Percentiles rank a stretch among this genome's conserved stretches.
phyloP scores from a whole-genome alignment of 352 stramenopile species.

The Chrysophaeum taylorii region DNA sequence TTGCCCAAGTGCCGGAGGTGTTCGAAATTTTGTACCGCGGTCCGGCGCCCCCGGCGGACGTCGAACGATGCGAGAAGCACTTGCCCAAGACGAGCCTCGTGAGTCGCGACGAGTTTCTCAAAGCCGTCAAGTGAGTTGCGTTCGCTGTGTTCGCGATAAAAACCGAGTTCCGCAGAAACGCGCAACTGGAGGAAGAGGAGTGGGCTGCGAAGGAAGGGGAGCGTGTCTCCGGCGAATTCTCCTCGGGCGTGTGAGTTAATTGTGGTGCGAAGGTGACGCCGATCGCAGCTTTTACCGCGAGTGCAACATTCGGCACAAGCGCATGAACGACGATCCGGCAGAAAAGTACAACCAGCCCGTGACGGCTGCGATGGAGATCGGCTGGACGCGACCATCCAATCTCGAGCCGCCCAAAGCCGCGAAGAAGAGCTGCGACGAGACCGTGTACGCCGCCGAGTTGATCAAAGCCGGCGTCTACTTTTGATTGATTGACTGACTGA shows the following conservation, averaged over 20 bases:
- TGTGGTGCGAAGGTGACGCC: no score
- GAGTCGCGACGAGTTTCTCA: no score
- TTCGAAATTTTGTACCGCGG: neutral
- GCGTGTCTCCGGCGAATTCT: no score
- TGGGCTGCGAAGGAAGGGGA: no score
- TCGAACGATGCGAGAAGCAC: neutral
- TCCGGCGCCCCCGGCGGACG: neutral
- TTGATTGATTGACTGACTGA: no score
- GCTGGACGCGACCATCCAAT: neutral
- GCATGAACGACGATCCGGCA: neutral
- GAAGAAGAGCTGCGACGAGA: conserved; percentile 8
- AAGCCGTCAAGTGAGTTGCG: no score
- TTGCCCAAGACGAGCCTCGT: no score
- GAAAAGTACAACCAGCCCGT: neutral
- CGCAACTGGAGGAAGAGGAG: no score
- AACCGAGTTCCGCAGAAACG: no score
- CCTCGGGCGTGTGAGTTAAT: no score
- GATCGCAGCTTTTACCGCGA: conserved; percentile 10
- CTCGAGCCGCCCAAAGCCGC: neutral
- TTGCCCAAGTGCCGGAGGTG: neutral
- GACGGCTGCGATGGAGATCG: neutral
- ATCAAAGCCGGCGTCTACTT: conserved; percentile 13
- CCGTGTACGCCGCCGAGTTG: neutral
- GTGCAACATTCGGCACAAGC: neutral
- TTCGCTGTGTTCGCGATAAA: no score